A percentile compares a stretch with the other conserved stretches of the same genome.
Conservation (phyloP, 2,329 filamentous ascomycete genomes). For the Calonectria pauciramosa region DNA sequence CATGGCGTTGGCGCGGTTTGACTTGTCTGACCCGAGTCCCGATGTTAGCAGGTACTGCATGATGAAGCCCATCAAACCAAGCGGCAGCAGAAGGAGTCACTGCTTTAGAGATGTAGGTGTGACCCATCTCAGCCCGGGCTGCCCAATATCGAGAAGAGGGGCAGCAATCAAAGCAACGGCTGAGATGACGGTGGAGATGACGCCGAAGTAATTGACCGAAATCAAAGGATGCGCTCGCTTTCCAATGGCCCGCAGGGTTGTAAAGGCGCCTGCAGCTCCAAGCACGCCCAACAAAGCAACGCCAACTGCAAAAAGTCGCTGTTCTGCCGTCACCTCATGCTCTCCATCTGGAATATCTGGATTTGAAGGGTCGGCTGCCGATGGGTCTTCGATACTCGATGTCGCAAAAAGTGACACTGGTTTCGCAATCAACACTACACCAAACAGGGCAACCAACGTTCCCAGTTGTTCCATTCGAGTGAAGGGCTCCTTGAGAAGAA, state of each 20-base stretch:
- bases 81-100: slow-evolving; percentile 76
- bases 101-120: slow-evolving; percentile 61
- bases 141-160: slow-evolving; percentile 58
- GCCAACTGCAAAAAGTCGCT: slow-evolving; percentile 78
- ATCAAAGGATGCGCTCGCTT: slow-evolving; percentile 85
- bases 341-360: slow-evolving; percentile 47
- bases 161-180: slow-evolving; percentile 69
- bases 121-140: slow-evolving; percentile 61
- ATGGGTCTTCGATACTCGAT: slow-evolving; percentile 35
- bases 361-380: slow-evolving; percentile 35
- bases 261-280: slow-evolving; percentile 81
- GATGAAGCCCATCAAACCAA: slow-evolving; percentile 82
- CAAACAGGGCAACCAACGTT: slow-evolving; percentile 79
- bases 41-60: slow-evolving; percentile 90
- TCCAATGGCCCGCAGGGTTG: slow-evolving; percentile 83
- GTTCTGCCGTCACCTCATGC: slow-evolving; percentile 66
- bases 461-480: slow-evolving; percentile 83
- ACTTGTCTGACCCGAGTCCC: slow-evolving; percentile 79
- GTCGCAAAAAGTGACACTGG: slow-evolving; percentile 70
- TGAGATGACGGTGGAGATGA: slow-evolving; percentile 78
- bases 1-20: slow-evolving; percentile 70
- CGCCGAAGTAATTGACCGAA: slow-evolving; percentile 86
- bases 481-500: slow-evolving; percentile 82
- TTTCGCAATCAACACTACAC: slow-evolving; percentile 86
- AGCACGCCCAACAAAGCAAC: slow-evolving; percentile 83